Conservation (phyloP, 2,329 filamentous ascomycete species). For the Emericellopsis cladophorae region DNA sequence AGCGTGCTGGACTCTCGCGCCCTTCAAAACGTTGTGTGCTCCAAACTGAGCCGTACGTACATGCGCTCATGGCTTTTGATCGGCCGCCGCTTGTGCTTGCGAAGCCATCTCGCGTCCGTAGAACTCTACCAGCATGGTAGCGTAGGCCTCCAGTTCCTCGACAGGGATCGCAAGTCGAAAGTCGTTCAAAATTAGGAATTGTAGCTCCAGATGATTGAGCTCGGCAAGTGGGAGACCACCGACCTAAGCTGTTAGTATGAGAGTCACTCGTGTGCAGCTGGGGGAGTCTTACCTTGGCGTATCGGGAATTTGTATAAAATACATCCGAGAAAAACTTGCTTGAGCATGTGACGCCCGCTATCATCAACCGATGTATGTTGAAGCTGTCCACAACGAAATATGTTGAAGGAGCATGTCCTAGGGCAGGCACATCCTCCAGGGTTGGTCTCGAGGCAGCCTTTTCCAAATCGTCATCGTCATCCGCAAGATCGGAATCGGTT, state of each 20-base stretch:
- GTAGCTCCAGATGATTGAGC: slow-evolving; percentile 89
- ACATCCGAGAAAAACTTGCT: slow-evolving; percentile 99
- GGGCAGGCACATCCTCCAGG: slow-evolving; percentile 11
- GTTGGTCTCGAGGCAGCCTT: not conserved
- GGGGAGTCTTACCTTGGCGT: slow-evolving; percentile 68
- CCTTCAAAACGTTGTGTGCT: not conserved
- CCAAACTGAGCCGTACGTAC: not conserved
- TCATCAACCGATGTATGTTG: slow-evolving; percentile 94
- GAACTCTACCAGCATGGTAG: slow-evolving; percentile 96
- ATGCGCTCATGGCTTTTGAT: not conserved
- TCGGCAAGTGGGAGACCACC: slow-evolving; percentile 85
- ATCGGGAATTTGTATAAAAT: slow-evolving; percentile 98
- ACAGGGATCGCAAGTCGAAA: slow-evolving; percentile 88
- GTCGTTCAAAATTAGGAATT: slow-evolving; percentile 91
- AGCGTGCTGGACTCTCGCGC: too few relatives aligned
- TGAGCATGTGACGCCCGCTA: slow-evolving; percentile 92
- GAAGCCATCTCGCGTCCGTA: slow-evolving; percentile 70
- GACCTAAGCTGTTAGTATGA: slow-evolving; percentile 46
- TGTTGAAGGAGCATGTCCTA: slow-evolving; percentile 26
- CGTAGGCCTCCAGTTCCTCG: slow-evolving; percentile 92
- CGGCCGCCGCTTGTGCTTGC: not conserved
- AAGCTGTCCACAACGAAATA: slow-evolving; percentile 96
- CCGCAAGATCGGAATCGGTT: slow-evolving; percentile 37
- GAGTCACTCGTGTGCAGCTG: slow-evolving; percentile 1
- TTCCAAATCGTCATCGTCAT: slow-evolving; percentile 28